Conservation (phyloP, 2,329 filamentous ascomycete genomes). For the Phymatotrichopsis omnivora region DNA sequence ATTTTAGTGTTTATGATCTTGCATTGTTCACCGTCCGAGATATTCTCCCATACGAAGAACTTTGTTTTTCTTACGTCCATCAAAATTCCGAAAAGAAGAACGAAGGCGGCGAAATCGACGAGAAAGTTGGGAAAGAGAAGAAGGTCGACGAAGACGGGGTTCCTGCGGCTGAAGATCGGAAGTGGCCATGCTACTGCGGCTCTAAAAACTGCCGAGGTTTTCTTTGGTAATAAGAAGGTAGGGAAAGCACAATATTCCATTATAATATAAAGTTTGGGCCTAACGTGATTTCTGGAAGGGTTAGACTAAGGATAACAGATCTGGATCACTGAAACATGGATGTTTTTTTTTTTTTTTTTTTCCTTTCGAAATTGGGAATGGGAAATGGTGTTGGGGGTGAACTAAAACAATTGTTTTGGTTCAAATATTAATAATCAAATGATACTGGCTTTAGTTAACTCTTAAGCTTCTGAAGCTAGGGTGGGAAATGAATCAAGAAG, state of each 20-base stretch:
- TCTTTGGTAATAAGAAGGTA: conserved; percentile 46
- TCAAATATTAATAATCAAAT: too few relatives aligned
- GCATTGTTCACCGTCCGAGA: conserved; percentile 63
- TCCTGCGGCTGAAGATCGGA: conserved; percentile 32
- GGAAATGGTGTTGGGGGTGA: not conserved
- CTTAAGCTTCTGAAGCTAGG: too few relatives aligned
- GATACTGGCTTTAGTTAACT: too few relatives aligned
- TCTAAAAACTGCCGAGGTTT: conserved; percentile 57
- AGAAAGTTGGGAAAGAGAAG: conserved; percentile 40
- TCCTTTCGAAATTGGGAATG: too few relatives aligned
- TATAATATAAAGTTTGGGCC: not conserved
- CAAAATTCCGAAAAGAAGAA: conserved; percentile 48
- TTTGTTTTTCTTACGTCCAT: conserved; percentile 69
- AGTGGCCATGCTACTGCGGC: conserved; percentile 46
- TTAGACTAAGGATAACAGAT: too few relatives aligned
- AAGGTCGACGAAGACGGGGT: conserved; percentile 49
- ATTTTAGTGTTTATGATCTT: conserved; percentile 64
- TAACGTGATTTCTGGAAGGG: too few relatives aligned
- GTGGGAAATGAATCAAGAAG: too few relatives aligned
- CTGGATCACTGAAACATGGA: too few relatives aligned
- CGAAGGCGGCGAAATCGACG: conserved; percentile 32
- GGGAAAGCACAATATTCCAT: not conserved
- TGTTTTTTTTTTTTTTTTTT: too few relatives aligned
- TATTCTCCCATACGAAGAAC: conserved; percentile 55
- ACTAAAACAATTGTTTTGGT: too few relatives aligned